Evolutionary conservation across 164 flowering plant genomes (phyloP), one percentile per base, ranked within the genome.

Genomic region (Aristolochia contorta): DNA sequence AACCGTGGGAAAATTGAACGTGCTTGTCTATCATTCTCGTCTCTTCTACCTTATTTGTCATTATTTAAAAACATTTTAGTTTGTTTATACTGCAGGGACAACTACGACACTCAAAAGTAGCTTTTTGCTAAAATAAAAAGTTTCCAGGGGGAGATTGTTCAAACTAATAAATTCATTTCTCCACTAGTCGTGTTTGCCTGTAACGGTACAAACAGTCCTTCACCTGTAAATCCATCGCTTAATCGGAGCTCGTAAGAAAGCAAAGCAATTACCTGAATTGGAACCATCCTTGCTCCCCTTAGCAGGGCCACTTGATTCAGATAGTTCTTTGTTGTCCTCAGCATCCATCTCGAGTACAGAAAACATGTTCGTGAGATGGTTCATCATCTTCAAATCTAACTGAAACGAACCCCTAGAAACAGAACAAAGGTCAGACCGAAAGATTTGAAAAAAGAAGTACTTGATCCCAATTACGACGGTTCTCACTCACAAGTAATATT

Each of bases 331-430:
- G 23, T 74, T 76, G 67, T 75, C 84, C 16, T 58, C 77, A 47
- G 61, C 80, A 43, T 78, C 86, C 62, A 78, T 9, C 13, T 71
- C 74, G 21, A 82, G 75, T 53, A 77, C 71, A 2, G 81, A 56
- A 60, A 80, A 82, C 4, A 75, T 69, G 60, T 82, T 82, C 33
- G 77, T 55, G 43, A 80, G 65, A 2, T 59, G 47, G 57, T 71
- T 68, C 86, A 82, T 78, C 56, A 53, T 16, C 23, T 27, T 22
- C 30, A 16, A 22, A 53, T n/a, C 16, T 22, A 22, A 23, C 30
- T 53, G 15, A 13, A 21, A 23, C 2, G 14, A 12, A 24, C 56
- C 56, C 15, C 13, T 27, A 52, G 14, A 6, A 16, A 23, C 13
- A 53, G 4, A 9, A 22, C 25, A 53, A 27, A 2, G 22, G 12